Evolutionary conservation across 2,329 filamentous ascomycete genomes (phyloP).

Genomic region (Trichoderma sp.): DNA sequence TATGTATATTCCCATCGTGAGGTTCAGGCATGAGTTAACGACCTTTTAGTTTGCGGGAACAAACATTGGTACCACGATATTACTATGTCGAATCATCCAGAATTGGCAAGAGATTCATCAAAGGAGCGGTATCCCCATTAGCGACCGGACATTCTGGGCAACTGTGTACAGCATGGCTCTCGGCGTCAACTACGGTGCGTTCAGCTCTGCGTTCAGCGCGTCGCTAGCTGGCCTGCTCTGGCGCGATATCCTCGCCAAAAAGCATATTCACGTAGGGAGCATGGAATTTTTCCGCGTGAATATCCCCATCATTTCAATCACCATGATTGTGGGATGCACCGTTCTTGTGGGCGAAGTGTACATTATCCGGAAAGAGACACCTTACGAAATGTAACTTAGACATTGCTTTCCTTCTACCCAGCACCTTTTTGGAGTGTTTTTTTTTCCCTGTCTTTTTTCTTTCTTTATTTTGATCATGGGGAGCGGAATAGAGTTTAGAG

Average conservation of each 20-base stretch:
- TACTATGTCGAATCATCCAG: slow-evolving; percentile 68
- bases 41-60: slow-evolving; percentile 64
- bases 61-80: slow-evolving; percentile 73
- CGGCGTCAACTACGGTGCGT: slow-evolving; percentile 72
- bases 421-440: neutral
- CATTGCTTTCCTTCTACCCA: neutral
- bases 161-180: slow-evolving; percentile 73
- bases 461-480: neutral
- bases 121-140: slow-evolving; percentile 47
- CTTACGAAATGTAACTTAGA: neutral
- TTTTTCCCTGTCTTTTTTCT: fast-evolving
- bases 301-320: slow-evolving; percentile 65
- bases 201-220: slow-evolving; percentile 68
- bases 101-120: slow-evolving; percentile 61
- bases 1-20: slow-evolving; percentile 40
- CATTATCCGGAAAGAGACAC: slow-evolving; percentile 35
- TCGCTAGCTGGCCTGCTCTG: slow-evolving; percentile 69
- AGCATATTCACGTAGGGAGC: slow-evolving; percentile 62
- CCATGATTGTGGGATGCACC: slow-evolving; percentile 62
- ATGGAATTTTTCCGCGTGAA: slow-evolving; percentile 68
- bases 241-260: slow-evolving; percentile 65
- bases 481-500: neutral
- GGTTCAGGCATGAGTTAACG: neutral
- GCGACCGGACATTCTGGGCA: slow-evolving; percentile 66
- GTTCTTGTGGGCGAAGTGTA: slow-evolving; percentile 64